Base-by-base conservation (phyloP, 805 yeast species). In the Metschnikowia koreensis region DNA sequence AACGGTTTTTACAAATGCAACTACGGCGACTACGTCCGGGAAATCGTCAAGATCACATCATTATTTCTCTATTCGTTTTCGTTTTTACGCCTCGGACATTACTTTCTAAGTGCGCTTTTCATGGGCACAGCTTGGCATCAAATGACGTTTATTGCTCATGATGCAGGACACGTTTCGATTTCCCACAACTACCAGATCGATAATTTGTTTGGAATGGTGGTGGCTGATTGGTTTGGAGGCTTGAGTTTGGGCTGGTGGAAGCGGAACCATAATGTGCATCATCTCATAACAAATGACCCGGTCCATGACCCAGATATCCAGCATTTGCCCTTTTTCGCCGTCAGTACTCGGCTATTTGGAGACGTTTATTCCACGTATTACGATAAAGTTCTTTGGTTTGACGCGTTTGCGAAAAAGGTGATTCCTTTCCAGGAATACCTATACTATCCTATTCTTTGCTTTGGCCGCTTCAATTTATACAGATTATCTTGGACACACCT, bases 161-260 rank as follows among this genome's bases (percentile, higher is more conserved):
- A 90, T 67, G 90, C 96, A 0, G 96, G 96, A 6, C 97, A 90
- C 65, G 79, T 88, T 12, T 79, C 90, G 1, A 86, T 90, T 47
- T 85, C 96, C 0, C 97, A 90, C 65, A 75, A 87, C 60, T 90
- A 86, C 67, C 86, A 84, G 58, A 43, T 81, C 9, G 97, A 90
- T 66, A 90, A 86, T 63, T 65, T 86, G 16, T 75, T 88, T 51
- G 96, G 96, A 1, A 81, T 84, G 66, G 46, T 81, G 1, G 74
- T 90, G 46, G 96, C 96, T 1, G 82, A 88, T 55, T 90, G 78
- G 74, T 68, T 83, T 47, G 97, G 97, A n/a, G 97, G 97, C 0
- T 74, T 90, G 40, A 87, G 96, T 43, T 64, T 89, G 17, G 96
- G 96, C 1, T 90, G 97, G 97, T 90, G 97, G 97, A 91, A 90